Conservation (phyloP, 164 flowering plant genomes). For the Annona squamosa region DNA sequence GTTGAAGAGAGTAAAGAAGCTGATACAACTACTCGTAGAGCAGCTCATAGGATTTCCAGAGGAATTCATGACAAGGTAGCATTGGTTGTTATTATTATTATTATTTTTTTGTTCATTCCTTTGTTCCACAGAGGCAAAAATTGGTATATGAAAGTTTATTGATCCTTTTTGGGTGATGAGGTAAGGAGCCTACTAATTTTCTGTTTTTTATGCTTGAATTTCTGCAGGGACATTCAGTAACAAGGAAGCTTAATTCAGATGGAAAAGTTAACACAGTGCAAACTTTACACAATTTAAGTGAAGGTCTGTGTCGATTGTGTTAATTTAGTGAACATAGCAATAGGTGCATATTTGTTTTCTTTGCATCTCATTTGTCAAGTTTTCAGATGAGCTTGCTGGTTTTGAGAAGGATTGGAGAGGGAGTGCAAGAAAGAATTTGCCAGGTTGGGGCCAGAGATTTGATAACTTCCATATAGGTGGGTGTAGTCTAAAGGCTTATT, state of each 20-base stretch:
- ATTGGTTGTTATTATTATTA: not conserved
- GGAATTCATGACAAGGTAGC: slow-evolving; percentile 76
- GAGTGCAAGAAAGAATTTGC: slow-evolving; percentile 47
- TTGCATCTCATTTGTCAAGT: not conserved
- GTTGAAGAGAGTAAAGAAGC: slow-evolving; percentile 82
- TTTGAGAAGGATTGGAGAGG: slow-evolving; percentile 79
- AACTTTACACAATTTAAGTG: slow-evolving; percentile 68
- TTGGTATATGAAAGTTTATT: not conserved
- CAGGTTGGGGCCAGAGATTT: slow-evolving; percentile 50
- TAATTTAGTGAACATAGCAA: not conserved
- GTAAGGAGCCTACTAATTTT: not conserved
- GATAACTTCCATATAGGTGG: slow-evolving; percentile 25
- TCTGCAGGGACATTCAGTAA: slow-evolving; percentile 72
- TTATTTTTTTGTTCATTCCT: not conserved
- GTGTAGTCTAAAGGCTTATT: not conserved
- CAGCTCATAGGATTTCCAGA: slow-evolving; percentile 63
- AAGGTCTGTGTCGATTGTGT: slow-evolving; percentile 39
- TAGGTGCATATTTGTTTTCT: not conserved
- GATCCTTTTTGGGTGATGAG: not conserved
- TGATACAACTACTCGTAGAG: slow-evolving; percentile 68
- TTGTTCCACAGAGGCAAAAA: not conserved
- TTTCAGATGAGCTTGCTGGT: slow-evolving; percentile 59
- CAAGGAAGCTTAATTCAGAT: slow-evolving; percentile 71
- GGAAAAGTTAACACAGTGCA: slow-evolving; percentile 75
- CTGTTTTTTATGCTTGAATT: not conserved